Evolutionary conservation across 306 rosid species (phyloP).

Genomic region (Cicer judaicum): DNA sequence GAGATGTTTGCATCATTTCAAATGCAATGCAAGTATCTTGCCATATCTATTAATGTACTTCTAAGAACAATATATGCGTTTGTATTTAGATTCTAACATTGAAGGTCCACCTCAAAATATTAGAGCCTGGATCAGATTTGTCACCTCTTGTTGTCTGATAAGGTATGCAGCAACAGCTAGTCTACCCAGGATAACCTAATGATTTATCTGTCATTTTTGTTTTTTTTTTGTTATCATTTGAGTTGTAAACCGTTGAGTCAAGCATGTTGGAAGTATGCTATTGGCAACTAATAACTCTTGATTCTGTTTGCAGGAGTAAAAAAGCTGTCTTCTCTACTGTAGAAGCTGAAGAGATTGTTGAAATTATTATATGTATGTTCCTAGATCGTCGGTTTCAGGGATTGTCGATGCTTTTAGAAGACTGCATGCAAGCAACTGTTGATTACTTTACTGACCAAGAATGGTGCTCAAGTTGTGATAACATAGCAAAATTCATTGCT

Average conservation of each 20-base stretch:
- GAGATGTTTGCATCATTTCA: conserved; percentile 15
- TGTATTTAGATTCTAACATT: conserved; percentile 62
- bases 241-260: conserved; percentile 16
- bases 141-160: conserved; percentile 63
- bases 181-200: conserved; percentile 19
- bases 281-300: conserved; percentile 20
- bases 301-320: conserved; percentile 62
- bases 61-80: conserved; percentile 35
- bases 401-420: conserved; percentile 61
- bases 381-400: conserved; percentile 85
- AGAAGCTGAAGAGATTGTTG: conserved; percentile 82
- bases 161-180: conserved; percentile 53
- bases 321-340: conserved; percentile 60
- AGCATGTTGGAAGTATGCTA: conserved; percentile 23
- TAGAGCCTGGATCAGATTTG: conserved; percentile 76
- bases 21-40: conserved; percentile 28
- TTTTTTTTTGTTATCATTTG: conserved; percentile 17
- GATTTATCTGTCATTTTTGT: conserved; percentile 19
- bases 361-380: conserved; percentile 70
- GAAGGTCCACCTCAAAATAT: conserved; percentile 79
- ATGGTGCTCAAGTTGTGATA: conserved; percentile 75
- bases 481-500: conserved; percentile 80
- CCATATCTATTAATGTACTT: conserved; percentile 18
- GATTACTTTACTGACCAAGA: conserved; percentile 75
- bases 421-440: conserved; percentile 70